Evolutionary conservation across 2,329 filamentous ascomycete genomes (phyloP).

Genomic region (Fusarium tanahbumbuense): DNA sequence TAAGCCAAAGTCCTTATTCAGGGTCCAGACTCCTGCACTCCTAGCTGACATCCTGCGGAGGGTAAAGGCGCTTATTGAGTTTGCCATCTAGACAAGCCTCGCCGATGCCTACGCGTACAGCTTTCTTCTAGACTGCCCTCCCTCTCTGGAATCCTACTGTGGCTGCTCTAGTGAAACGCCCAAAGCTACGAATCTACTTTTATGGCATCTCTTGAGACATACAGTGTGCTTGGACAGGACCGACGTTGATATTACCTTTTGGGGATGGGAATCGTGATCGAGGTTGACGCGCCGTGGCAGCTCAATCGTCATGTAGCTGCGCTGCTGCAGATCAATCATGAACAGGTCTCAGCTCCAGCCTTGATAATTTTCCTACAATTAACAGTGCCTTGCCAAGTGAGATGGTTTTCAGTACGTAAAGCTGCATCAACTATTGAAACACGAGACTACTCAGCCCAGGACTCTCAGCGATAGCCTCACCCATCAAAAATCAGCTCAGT

Average conservation of each 20-base stretch:
- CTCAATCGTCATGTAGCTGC: background rate
- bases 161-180: background rate
- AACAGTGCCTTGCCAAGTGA: background rate
- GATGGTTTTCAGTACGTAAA: background rate
- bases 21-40: conserved; percentile 16
- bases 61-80: conserved; percentile 2
- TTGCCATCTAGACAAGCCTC: conserved; percentile 22
- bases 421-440: background rate
- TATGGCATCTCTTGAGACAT: background rate
- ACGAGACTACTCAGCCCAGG: background rate
- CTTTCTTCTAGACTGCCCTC: conserved; percentile 30
- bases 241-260: background rate
- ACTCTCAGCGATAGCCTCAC: background rate
- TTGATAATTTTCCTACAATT: background rate
- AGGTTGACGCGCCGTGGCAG: background rate
- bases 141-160: background rate
- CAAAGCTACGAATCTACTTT: background rate
- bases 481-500: background rate
- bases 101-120: background rate
- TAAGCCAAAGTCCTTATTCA: background rate
- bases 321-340: background rate
- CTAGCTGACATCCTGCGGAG: background rate
- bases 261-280: background rate
- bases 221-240: background rate
- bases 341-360: background rate